Evolutionary conservation across 768 basidiomycete genomes (phyloP), one percentile per base, ranked within the genome.

Genomic region (Mycena rosella): DNA sequence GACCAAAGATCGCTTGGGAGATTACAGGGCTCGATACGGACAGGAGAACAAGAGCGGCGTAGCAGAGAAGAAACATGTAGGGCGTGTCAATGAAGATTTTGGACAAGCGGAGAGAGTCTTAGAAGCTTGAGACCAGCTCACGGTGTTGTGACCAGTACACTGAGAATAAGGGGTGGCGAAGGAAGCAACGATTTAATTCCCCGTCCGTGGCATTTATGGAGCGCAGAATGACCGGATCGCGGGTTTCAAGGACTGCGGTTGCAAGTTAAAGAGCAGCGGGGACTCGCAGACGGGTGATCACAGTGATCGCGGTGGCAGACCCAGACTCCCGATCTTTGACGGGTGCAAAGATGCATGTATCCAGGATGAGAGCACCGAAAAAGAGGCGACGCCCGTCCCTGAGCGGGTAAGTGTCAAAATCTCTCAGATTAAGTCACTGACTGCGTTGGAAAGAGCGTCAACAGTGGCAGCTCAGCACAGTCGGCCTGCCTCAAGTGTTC

Each of bases 81-180:
- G 14, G 30, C 48, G 27, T 49, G n/a, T n/a, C n/a, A n/a, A n/a
- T n/a, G 45, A 3, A 24, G 22, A 32, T 32, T n/a, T 57, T 57
- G 55, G 47, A 32, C 9, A 15, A 29, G 44, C 5, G 26, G 58
- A 17, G 22, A 51, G 15, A 26, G n/a, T 34, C n/a, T 51, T 14
- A 60, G n/a, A 26, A 27, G 17, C 27, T 9, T 58, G 56, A 60
- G 59, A 38, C 59, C 59, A 49, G 59, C 59, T 51, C 59, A 48
- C 13, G 40, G 27, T 26, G 27, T 26, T 49, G 59, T 60, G 59
- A 29, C 59, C 59, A 38, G 59, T 48, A 60, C 47, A 26, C 22
- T 60, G 47, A 60, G 34, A 40, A 40, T 26, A 38, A 60, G 24
- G 34, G 18, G 30, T 34, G 59, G 58, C 58, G 11, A 26, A 49